These are phyloP conservation scores for Mollisiaceae sp. DNA, from an alignment of 2,329 filamentous ascomycete genomes.

Conservation along the genomic window DNA sequence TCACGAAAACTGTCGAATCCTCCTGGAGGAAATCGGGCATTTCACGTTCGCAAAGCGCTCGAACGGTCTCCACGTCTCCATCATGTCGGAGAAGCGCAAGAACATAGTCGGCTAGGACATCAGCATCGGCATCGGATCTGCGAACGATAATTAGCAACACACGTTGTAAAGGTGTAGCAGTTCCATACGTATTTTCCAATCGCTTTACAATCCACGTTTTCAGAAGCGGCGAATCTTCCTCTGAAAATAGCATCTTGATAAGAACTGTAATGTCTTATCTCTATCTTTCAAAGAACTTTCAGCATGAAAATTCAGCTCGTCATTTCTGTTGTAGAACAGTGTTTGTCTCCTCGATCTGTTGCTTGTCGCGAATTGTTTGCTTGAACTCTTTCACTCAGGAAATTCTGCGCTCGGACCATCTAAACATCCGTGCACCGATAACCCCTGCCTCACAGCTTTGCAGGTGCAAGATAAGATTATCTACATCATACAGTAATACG, in stretches of 20 bases:
- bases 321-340: conserved; percentile 21
- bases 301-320: conserved; percentile 4
- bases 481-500: no score
- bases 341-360: conserved; percentile 11
- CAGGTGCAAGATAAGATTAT: no score
- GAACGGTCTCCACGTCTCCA: conserved; percentile 66
- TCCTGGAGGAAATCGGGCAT: conserved; percentile 78
- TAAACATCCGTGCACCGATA: background rate
- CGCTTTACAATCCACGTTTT: conserved; percentile 81
- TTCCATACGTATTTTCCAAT: conserved; percentile 72
- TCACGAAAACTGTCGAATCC: conserved; percentile 67
- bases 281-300: background rate
- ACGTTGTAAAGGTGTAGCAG: conserved; percentile 6
- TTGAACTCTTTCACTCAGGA: background rate
- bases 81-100: conserved; percentile 76
- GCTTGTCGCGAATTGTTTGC: conserved; percentile 20
- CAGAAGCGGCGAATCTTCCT: conserved; percentile 65
- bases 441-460: conserved; percentile 2
- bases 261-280: background rate
- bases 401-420: background rate
- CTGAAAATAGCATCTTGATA: conserved; percentile 62
- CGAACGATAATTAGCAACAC: conserved; percentile 15
- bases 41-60: conserved; percentile 71
- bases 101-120: conserved; percentile 86
- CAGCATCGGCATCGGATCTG: conserved; percentile 79